Evolutionary conservation across 2,329 filamentous ascomycete genomes (phyloP), one percentile per base, ranked within the genome.

Genomic region (Fusarium sp.): DNA sequence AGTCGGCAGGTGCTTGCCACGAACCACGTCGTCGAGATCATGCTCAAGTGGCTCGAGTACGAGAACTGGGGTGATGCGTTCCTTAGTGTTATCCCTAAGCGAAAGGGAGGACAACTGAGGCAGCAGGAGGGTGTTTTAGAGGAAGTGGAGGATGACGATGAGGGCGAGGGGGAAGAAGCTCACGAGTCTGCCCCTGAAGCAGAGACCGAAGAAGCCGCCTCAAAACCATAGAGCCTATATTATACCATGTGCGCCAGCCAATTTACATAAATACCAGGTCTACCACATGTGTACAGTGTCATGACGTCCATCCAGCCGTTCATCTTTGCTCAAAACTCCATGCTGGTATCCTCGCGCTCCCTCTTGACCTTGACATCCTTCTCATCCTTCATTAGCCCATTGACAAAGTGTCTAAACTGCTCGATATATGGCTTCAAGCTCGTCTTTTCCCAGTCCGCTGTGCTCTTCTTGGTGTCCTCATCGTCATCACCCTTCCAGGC

Each of bases 21-120:
- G 9, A 99, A 98, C 80, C 96, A 99, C 79, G 96, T 99, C 2
- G 90, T 96, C 56, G 96, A 98, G 83, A 98, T 99, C 72, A 98
- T 99, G 94, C 85, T 98, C 54, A 92, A 91, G 74, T 99, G 95
- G 95, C 83, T 99, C 64, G 94, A 98, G 82, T 90, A 90, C 58
- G 94, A 93, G 3, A 93, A 98, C 81, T 99, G 96, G 96, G 95
- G 93, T 2, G 87, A 93, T 79, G 95, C 96, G 0, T 99, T 99
- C 81, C 84, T 95, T 83, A 88, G 90, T 60, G 94, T 97, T 5
- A 95, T 99, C 76, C 96, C 96, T 0, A 95, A 94, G 83, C 87
- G 96, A 71, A 99, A 99, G 82, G 94, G 94, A 1, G 94, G 93
- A 0, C 89, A 87, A 64, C 80, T 97, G 76, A 94, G 87, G 70